Base-by-base conservation (phyloP, 345 rosid genomes). In the Dipteronia dyeriana region DNA sequence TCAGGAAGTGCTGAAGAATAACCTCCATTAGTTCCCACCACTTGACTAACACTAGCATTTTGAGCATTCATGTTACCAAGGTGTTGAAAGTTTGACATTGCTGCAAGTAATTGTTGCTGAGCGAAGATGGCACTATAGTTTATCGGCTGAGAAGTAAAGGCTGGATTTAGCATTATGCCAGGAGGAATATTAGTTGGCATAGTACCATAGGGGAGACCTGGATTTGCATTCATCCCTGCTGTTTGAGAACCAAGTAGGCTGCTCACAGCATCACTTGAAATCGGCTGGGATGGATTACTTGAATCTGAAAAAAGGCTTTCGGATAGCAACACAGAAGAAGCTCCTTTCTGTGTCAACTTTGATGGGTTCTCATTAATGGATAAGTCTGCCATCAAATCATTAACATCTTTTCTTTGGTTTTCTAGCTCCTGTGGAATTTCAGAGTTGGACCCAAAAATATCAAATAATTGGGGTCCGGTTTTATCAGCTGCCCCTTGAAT, bases 41-140 rank as follows among this genome's bases (percentile, higher is more conserved):
- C 80, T 69, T 77, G 81, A 84, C 72, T 81, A 64, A 62, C 82
- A 62, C 87, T 77, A 57, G 78, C 66, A 82, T 87, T 85, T 70
- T 85, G 96, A 47, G 84, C 64, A 81, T 87, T 91, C 86, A 88
- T 29, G 82, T 85, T 89, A 29, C 87, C 90, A 79, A 90, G 79
- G 73, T 88, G 94, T 83, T 90, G 98, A 76, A 93, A 85, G 84
- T 84, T 93, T 61, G 98, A 80, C 84, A 90, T 83, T 66, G 91
- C 79, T 23, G 97, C 92, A 63, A 95, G 93, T 75, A 88, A 84
- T 73, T 94, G 97, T 81, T 94, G 98, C 77, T 92, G 98, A 78
- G 91, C 87, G 81, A 92, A 73, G 76, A 91, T 89, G 43, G 91
- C 90, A 85, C 85, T 88, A 73, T 90, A 90, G 81, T 86, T 89